Base-by-base conservation (phyloP, 148 eudicot genomes). In the Fagopyrum homotropicum region DNA sequence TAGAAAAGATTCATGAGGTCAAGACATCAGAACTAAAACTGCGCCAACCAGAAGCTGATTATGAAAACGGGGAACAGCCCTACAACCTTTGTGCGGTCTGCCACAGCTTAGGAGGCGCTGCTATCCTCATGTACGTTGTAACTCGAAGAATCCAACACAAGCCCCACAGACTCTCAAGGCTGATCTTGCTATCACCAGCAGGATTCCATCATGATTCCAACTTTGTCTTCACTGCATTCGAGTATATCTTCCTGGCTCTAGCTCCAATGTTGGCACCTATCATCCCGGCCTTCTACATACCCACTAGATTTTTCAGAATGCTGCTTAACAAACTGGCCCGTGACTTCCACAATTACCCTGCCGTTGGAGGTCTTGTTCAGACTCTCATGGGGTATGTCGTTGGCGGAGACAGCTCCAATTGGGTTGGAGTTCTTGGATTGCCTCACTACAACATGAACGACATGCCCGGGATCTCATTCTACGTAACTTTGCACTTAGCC, bases 371-470 rank as follows among this genome's bases (percentile, higher is more conserved):
- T 46, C 80, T 95, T 10, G 97, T 95, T 19, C 99, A 95, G 75
- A 95, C 97, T 71, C 83, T 95, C 3, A 92, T 95, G 92, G 84
- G 99, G 76, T 95, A 95, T 40, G 79, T 86, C 5, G 96, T 89
- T 5, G 99, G 99, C 40, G 99, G 99, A 63, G 99, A 95, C 74
- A 86, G 99, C 79, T 95, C 99, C 30, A 95, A 95, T 68, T 95
- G 99, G 99, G 80, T 95, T 9, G 99, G 99, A 47, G 99, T 92
- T 35, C 29, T 95, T 0, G 99, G 96, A 14, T 73, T 89, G 61
- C 96, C 99, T 0, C 99, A 95, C 79, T 95, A 92, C 76, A 95
- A 95, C 63, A 95, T 95, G 97, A 90, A 95, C 51, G 97, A 94
- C 81, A 94, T 94, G 98, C 98, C 97, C 0, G 97, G 96, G 49